Evolutionary conservation across 495 filamentous ascomycete species (phyloP), one percentile per base, ranked within the genome.

Genomic region (Hypoxylon lienhwacheense): DNA sequence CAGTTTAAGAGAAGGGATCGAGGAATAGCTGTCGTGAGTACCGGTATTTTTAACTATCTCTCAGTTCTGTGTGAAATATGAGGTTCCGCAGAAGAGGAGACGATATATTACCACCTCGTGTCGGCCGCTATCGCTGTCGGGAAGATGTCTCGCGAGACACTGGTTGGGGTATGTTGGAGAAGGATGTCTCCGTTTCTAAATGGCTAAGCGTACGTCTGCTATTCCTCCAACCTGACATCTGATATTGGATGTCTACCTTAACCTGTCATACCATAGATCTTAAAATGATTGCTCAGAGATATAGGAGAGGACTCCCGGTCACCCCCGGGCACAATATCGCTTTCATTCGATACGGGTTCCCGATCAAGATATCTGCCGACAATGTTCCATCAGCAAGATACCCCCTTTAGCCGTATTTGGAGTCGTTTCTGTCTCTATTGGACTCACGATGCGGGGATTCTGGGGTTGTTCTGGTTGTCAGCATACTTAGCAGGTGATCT

Each of bases 331-430:
- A 17, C 12, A 11, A 37, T 37, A 37, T 5, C 37, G 35, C n/a
- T n/a, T n/a, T 34, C 26, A n/a, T 10, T 47, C 34, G 22, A 14
- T 8, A 39, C 8, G 34, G 25, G 20, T 24, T 14, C 22, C 47
- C 17, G 34, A 16, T 29, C 19, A 20, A 28, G 16, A 47, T 47
- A 61, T 55, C 31, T 55, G 58, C 58, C 58, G 58, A 55, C 14
- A 11, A 21, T 45, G 15, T 26, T 41, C 24, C 45, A 29, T 46
- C 8, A 44, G 31, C 22, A 26, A 19, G 35, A 26, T 35, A 7
- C 16, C 12, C 41, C n/a, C 26, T 60, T 55, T 61, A 55, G 52
- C 58, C 52, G 52, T 36, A 29, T 53, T 47, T 43, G 58, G 58
- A 47, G 45, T 25, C 12, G 26, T 54, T 41, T 40, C 57, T 47